Conservation (phyloP, 208 protist genomes). For the Leishmania martiniquensis region DNA sequence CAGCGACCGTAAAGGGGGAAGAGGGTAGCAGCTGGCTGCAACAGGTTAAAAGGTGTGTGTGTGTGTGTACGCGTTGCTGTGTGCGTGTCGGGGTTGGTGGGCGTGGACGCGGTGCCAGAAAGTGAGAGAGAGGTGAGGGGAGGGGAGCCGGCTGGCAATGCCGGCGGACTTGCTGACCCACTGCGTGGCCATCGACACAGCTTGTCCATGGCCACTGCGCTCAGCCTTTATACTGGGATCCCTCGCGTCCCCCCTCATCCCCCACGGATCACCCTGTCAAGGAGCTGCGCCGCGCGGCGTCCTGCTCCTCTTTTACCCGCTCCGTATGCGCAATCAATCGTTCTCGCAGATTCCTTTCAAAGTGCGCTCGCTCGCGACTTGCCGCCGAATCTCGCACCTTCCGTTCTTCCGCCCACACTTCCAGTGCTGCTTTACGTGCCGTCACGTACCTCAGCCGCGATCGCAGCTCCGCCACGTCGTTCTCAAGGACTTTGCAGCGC, state of each 20-base stretch:
- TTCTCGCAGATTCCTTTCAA: slow-evolving; percentile 33
- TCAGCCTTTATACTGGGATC: neutral
- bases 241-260: neutral
- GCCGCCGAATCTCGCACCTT: slow-evolving; percentile 9
- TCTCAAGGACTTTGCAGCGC: slow-evolving; percentile 17
- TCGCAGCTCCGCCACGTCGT: slow-evolving; percentile 37
- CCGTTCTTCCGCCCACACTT: slow-evolving; percentile 23
- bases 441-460: slow-evolving; percentile 21
- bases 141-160: neutral
- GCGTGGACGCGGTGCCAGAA: no score
- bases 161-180: neutral
- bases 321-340: slow-evolving; percentile 46
- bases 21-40: neutral
- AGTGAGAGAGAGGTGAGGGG: neutral
- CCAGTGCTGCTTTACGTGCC: slow-evolving; percentile 28
- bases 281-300: slow-evolving; percentile 40
- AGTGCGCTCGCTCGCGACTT: slow-evolving; percentile 19
- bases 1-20: neutral
- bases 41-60: neutral
- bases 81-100: no score
- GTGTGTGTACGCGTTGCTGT: neutral
- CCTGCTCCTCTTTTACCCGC: slow-evolving; percentile 36
- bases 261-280: slow-evolving; percentile 4
- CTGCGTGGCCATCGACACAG: neutral
- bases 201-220: neutral